Evolutionary conservation across 2,329 filamentous ascomycete species (phyloP).

Genomic region (Venturia asperata): DNA sequence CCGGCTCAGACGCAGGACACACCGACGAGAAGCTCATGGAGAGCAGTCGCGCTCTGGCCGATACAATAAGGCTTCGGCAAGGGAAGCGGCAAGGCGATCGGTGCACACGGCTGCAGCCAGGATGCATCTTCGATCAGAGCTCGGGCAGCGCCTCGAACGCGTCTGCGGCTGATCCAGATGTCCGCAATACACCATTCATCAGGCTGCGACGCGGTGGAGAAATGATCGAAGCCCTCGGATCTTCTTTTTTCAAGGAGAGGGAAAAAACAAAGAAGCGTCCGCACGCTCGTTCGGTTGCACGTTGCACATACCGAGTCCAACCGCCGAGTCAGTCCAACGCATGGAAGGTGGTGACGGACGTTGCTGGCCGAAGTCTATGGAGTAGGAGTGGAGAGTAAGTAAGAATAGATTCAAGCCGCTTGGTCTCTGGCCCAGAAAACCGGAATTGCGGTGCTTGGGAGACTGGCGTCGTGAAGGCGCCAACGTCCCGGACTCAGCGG

Average conservation of each 20-base stretch:
- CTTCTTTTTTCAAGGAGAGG: background rate
- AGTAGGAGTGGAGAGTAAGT: background rate
- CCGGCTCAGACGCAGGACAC: background rate
- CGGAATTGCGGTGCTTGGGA: slow-evolving; percentile 8
- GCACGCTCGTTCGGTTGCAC: background rate
- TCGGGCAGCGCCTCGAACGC: background rate
- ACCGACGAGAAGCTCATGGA: background rate
- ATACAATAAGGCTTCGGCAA: slow-evolving; percentile 8
- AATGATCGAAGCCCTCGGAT: background rate
- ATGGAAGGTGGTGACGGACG: background rate
- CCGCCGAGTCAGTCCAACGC: background rate
- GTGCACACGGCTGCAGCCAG: slow-evolving; percentile 3
- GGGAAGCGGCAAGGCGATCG: background rate
- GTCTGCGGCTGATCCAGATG: background rate
- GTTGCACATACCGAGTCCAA: background rate
- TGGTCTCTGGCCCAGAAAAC: slow-evolving; percentile 1
- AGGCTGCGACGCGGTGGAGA: background rate
- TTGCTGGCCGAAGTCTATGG: background rate
- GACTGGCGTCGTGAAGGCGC: slow-evolving; percentile 7
- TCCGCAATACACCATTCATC: background rate
- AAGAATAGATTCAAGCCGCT: slow-evolving; percentile 13
- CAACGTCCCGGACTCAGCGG: slow-evolving; percentile 12
- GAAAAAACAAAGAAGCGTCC: background rate
- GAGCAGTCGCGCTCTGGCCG: background rate
- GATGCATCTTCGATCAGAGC: slow-evolving; percentile 1